A percentile compares a stretch with the other conserved stretches of the same genome.
These are phyloP conservation scores for Cephalotrichum gorgonifer DNA, from an alignment of 2,329 filamentous ascomycete genomes.

Conservation along the genomic window DNA sequence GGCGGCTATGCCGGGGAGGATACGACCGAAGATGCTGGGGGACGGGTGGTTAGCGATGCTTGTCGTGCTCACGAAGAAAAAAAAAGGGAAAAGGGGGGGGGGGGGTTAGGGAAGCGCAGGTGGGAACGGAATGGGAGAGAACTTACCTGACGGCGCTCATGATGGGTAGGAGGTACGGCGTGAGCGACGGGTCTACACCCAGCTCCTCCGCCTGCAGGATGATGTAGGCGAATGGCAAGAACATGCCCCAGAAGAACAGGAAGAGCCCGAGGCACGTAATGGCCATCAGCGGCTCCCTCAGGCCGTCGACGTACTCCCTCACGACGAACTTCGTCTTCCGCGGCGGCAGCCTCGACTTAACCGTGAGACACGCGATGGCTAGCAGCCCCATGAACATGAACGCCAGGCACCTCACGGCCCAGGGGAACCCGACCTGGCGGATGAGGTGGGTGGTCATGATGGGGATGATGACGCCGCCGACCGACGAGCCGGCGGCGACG, in stretches of 20 bases:
- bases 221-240: conserved; percentile 43
- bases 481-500: conserved; percentile 39
- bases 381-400: conserved; percentile 33
- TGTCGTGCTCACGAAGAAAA: neutral
- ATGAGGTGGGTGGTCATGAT: conserved; percentile 50
- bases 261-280: conserved; percentile 35
- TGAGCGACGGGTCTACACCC: conserved; percentile 28
- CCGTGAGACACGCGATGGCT: conserved; percentile 21
- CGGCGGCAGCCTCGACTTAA: conserved; percentile 31
- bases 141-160: conserved; percentile 42
- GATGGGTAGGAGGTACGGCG: conserved; percentile 41
- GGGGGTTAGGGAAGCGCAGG: neutral
- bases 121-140: neutral
- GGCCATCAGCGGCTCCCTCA: conserved; percentile 33
- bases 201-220: conserved; percentile 33
- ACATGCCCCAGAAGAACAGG: conserved; percentile 46
- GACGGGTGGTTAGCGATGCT: neutral
- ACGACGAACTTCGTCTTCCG: conserved; percentile 33
- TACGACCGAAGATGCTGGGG: conserved; percentile 37
- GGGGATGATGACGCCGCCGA: conserved; percentile 48
- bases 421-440: conserved; percentile 30
- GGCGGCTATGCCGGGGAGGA: conserved; percentile 37
- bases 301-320: conserved; percentile 32
- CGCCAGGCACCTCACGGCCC: conserved; percentile 36
- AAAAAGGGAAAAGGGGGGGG: neutral